Evolutionary conservation across 257 asterid species (phyloP).

Genomic region (Petunia axillaris): DNA sequence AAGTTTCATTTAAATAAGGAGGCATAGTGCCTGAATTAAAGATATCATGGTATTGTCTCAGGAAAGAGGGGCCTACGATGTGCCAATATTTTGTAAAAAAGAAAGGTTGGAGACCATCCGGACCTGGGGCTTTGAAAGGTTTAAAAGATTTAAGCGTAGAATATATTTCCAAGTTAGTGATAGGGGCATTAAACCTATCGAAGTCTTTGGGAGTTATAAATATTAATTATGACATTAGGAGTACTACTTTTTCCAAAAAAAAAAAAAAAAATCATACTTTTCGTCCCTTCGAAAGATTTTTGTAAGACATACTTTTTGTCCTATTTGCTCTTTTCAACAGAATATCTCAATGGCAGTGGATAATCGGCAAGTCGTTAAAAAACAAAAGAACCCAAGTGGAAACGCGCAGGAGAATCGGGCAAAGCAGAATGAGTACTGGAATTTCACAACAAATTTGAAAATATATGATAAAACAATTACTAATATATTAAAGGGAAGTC

Average conservation of each 20-base stretch:
- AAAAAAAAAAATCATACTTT: not conserved
- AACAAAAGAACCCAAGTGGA: constrained; percentile 39
- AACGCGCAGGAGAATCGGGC: constrained; percentile 37
- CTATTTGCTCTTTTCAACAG: not conserved
- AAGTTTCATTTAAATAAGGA: no score
- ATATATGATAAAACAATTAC: not conserved
- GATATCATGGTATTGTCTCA: no score
- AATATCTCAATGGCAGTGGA: constrained; percentile 2
- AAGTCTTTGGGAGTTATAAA: no score
- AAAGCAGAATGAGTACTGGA: not conserved
- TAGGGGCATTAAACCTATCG: no score
- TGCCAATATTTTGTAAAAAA: no score
- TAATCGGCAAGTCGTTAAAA: constrained; percentile 23
- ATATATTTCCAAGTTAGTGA: no score
- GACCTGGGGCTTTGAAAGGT: no score
- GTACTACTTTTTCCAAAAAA: not conserved
- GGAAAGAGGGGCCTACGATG: no score
- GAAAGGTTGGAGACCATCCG: no score
- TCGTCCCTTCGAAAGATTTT: not conserved
- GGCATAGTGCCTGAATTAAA: no score
- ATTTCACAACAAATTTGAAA: not conserved
- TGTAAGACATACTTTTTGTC: constrained; percentile 6
- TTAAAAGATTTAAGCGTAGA: no score
- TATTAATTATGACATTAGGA: no score
- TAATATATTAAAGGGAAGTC: not conserved